A percentile compares a stretch with the other conserved stretches of the same genome.
Conservation (phyloP, 805 yeast species). For the Cyberlindnera galapagoensis region DNA sequence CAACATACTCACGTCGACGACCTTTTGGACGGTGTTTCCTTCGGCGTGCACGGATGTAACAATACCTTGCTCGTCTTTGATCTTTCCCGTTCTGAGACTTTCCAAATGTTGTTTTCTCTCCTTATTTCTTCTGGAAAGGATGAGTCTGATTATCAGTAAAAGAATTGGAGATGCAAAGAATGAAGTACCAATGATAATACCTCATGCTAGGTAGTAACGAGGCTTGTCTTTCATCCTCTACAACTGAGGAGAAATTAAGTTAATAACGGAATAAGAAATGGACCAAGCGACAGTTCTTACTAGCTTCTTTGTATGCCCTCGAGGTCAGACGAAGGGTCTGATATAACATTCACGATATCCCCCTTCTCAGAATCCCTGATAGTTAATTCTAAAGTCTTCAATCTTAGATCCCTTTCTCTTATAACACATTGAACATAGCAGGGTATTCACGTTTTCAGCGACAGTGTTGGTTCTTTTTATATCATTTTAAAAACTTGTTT, state of each 20-base stretch:
- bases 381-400: too few relatives aligned
- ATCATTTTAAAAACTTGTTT: too few relatives aligned
- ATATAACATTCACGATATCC: too few relatives aligned
- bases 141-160: conserved; percentile 30
- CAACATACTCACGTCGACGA: conserved; percentile 35
- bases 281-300: conserved; percentile 33
- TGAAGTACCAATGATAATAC: conserved; percentile 40
- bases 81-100: conserved; percentile 20
- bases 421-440: too few relatives aligned
- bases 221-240: conserved; percentile 39
- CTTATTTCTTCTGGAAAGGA: conserved; percentile 24
- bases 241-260: conserved; percentile 42
- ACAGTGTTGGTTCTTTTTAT: too few relatives aligned
- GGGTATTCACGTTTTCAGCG: too few relatives aligned
- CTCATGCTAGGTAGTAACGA: conserved; percentile 38
- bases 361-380: too few relatives aligned
- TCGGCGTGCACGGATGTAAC: conserved; percentile 22
- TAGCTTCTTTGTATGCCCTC: conserved; percentile 40
- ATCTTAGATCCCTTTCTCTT: too few relatives aligned
- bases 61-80: conserved; percentile 23
- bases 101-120: conserved; percentile 22
- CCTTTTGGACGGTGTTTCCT: conserved; percentile 17
- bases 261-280: conserved; percentile 34
- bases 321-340: too few relatives aligned
- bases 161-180: conserved; percentile 32